Percentiles rank a stretch among this genome's conserved stretches.
These are phyloP conservation scores for Arachis monticola DNA, from an alignment of 331 rosid genomes.

Conservation along the genomic window DNA sequence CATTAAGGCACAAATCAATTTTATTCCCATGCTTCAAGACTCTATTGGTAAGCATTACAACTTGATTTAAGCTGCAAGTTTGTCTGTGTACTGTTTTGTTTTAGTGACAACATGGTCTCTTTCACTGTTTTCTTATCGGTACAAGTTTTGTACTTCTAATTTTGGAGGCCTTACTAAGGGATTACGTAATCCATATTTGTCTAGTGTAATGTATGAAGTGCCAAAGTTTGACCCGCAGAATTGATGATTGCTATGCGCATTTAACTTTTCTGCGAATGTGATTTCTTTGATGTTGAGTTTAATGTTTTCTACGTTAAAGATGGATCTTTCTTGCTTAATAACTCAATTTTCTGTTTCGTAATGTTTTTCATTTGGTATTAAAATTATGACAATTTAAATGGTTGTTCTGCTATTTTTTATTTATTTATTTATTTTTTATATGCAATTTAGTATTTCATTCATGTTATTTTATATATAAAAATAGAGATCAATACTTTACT, in stretches of 20 bases:
- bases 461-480: slow-evolving; percentile 17
- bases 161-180: neutral
- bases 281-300: slow-evolving; percentile 30
- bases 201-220: slow-evolving; percentile 22
- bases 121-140: slow-evolving; percentile 29
- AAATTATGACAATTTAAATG: slow-evolving; percentile 20
- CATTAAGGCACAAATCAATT: slow-evolving; percentile 81
- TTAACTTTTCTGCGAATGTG: slow-evolving; percentile 12
- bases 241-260: slow-evolving; percentile 24
- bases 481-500: slow-evolving; percentile 9
- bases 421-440: neutral
- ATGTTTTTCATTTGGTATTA: neutral
- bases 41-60: slow-evolving; percentile 66
- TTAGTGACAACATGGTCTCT: slow-evolving; percentile 25
- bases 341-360: slow-evolving; percentile 19
- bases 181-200: slow-evolving; percentile 23
- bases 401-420: slow-evolving; percentile 18
- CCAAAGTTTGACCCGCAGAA: slow-evolving; percentile 8
- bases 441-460: slow-evolving; percentile 1
- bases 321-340: slow-evolving; percentile 28
- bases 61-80: slow-evolving; percentile 5
- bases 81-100: slow-evolving; percentile 20
- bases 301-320: slow-evolving; percentile 20
- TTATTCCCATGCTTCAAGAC: slow-evolving; percentile 79
- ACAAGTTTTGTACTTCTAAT: neutral